Base-by-base conservation (phyloP, 2,329 filamentous ascomycete genomes). In the Epichloe gansuensis region DNA sequence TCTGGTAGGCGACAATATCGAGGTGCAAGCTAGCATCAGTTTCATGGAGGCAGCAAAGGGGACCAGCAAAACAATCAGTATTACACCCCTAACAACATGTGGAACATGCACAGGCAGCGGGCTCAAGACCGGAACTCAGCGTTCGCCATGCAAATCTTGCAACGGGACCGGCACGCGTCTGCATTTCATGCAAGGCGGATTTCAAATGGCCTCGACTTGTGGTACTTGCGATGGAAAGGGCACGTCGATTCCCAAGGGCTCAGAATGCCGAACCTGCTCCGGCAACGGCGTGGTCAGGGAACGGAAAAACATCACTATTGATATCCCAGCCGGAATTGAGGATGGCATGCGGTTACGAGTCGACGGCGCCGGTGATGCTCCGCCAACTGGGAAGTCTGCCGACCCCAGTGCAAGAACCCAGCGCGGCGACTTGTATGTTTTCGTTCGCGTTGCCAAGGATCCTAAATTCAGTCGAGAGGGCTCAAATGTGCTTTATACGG, bases 41-140 rank as follows among this genome's bases (percentile, higher is more conserved):
- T 98, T 98, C 69, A 87, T 93, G 82, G 93, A 98, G 65, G 89
- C 93, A 6, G 93, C 93, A 9, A 95, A 94, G 69, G 93, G 93
- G 38, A 85, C 86, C 7, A 83, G 76, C 63, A 94, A 95, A 71
- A 86, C 90, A n/a, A 88, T 98, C 54, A 81, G 77, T 59, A 87
- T 96, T 60, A 88, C 85, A 8, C 91, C 93, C 1, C 72, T 94
- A 60, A 82, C 85, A 21, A 75, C 85, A 55, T 98, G 93, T 65
- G 81, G 82, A 58, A 90, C 88, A 12, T 98, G 93, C 64, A 74
- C 77, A 12, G 93, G 93, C 48, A 88, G 77, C 59, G 93, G 93
- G 0, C 62, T 97, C 67, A 97, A 95, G 74, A 69, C 82, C 54
- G 91, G 91, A 11, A 80, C 84, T 12, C 82, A 86, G 68, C 78